Percentiles rank a stretch among this genome's conserved stretches.
Evolutionary conservation across 2,329 filamentous ascomycete genomes (phyloP).

Genomic region (Fusarium temperatum): DNA sequence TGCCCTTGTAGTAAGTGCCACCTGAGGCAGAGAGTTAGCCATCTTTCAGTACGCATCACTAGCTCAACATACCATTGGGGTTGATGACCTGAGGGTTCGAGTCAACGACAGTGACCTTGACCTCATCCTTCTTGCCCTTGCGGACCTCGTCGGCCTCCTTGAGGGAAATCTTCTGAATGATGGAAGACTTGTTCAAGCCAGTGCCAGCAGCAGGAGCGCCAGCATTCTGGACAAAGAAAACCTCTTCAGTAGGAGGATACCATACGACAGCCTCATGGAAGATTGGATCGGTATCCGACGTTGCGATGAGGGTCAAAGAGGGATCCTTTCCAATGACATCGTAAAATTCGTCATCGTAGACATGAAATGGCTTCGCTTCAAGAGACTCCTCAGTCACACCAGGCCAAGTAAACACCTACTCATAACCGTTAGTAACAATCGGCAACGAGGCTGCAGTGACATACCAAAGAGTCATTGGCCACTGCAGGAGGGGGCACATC

Average conservation of each 20-base stretch:
- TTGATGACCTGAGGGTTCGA: conserved; percentile 58
- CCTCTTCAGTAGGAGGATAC: conserved; percentile 58
- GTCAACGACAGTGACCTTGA: conserved; percentile 54
- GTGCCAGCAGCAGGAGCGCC: conserved; percentile 58
- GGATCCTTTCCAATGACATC: conserved; percentile 59
- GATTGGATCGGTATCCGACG: conserved; percentile 54
- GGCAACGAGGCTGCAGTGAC: neutral
- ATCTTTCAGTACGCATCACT: neutral
- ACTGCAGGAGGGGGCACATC: conserved; percentile 27
- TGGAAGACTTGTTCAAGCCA: conserved; percentile 58
- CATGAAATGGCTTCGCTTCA: conserved; percentile 26
- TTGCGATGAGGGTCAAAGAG: conserved; percentile 60
- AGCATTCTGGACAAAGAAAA: conserved; percentile 64
- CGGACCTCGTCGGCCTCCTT: conserved; percentile 49
- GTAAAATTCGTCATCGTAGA: conserved; percentile 60
- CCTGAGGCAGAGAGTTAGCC: conserved; percentile 44
- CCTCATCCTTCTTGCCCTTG: conserved; percentile 42
- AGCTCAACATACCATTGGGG: conserved; percentile 52
- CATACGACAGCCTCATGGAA: conserved; percentile 67
- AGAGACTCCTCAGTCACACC: conserved; percentile 32
- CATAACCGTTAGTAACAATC: neutral
- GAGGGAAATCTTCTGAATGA: conserved; percentile 61
- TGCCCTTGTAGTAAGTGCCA: conserved; percentile 58
- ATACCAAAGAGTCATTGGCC: conserved; percentile 32
- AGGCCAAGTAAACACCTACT: conserved; percentile 16